A percentile compares a stretch with the other conserved stretches of the same genome.
Evolutionary conservation across 176 grass and related monocot species (phyloP).

Genomic region (Aechmea fasciata): DNA sequence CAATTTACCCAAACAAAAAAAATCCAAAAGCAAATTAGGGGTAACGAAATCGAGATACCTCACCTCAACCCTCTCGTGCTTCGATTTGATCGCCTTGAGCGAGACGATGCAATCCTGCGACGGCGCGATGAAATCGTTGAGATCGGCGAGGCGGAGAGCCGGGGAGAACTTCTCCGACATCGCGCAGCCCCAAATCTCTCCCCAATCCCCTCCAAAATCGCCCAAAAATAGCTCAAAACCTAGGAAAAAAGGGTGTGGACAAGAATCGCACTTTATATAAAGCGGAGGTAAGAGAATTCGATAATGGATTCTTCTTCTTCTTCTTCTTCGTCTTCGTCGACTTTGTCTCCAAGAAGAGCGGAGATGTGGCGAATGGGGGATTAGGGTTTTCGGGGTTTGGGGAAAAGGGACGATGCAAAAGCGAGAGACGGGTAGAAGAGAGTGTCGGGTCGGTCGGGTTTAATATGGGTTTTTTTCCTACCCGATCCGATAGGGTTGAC

Average conservation of each 20-base stretch:
- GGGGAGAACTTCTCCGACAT: constrained; percentile 93
- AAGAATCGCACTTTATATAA: background rate
- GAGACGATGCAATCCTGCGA: constrained; percentile 89
- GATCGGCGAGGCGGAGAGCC: constrained; percentile 80
- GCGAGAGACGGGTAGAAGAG: background rate
- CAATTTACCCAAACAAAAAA: no score
- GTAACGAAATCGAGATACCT: constrained; percentile 4
- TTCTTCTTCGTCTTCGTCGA: no score
- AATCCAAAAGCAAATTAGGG: constrained; percentile 4
- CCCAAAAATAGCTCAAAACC: background rate
- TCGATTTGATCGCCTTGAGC: constrained; percentile 51
- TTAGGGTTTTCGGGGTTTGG: background rate
- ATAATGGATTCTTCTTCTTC: no score
- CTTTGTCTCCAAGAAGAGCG: background rate
- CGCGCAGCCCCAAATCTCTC: background rate
- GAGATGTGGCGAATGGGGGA: background rate
- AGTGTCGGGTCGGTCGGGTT: background rate
- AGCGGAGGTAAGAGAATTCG: no score
- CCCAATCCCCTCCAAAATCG: background rate
- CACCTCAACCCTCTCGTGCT: constrained; percentile 21
- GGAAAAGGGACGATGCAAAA: background rate
- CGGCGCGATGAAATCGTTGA: constrained; percentile 98
- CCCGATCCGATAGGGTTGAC: no score
- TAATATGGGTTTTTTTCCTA: background rate
- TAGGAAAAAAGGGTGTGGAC: background rate